These are phyloP conservation scores for Pichia sp. DNA, from an alignment of 1,139 yeast species.

Conservation along the genomic window DNA sequence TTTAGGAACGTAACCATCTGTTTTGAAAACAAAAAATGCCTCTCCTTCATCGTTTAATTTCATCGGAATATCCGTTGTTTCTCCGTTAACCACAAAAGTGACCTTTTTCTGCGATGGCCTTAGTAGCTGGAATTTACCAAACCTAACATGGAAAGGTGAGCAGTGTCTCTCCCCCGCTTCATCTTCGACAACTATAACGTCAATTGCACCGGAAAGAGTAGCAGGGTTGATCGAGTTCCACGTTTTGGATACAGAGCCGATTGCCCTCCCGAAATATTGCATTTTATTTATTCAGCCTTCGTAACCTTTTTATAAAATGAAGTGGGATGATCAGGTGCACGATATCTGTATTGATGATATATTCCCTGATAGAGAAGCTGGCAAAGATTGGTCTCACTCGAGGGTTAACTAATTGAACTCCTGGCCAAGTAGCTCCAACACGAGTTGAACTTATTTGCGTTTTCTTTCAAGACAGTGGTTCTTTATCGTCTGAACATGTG, in stretches of 20 bases:
- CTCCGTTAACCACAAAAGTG: slow-evolving; percentile 80
- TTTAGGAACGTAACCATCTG: slow-evolving; percentile 65
- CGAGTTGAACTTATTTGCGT: neutral
- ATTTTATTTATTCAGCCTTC: slow-evolving; percentile 34
- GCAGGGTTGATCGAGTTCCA: slow-evolving; percentile 98
- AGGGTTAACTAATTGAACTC: neutral
- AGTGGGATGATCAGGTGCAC: neutral
- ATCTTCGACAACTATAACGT: slow-evolving; percentile 93
- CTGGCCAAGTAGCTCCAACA: neutral
- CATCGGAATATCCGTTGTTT: slow-evolving; percentile 83
- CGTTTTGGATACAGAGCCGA: slow-evolving; percentile 90
- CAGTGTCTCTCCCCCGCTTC: slow-evolving; percentile 79
- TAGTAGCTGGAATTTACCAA: slow-evolving; percentile 87
- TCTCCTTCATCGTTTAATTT: slow-evolving; percentile 97
- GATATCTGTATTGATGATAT: neutral
- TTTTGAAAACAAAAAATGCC: slow-evolving; percentile 94
- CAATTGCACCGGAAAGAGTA: slow-evolving; percentile 94
- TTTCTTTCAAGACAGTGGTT: neutral
- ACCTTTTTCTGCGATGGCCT: slow-evolving; percentile 97
- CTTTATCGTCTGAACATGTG: neutral
- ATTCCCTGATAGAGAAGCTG: neutral
- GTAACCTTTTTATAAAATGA: neutral
- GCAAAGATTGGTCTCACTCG: neutral
- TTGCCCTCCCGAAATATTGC: slow-evolving; percentile 97
- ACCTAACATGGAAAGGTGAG: slow-evolving; percentile 94